Percentiles rank a stretch among this genome's conserved stretches.
These are phyloP conservation scores for Penicillium sclerotigenum DNA, from an alignment of 2,329 filamentous ascomycete species.

Conservation along the genomic window DNA sequence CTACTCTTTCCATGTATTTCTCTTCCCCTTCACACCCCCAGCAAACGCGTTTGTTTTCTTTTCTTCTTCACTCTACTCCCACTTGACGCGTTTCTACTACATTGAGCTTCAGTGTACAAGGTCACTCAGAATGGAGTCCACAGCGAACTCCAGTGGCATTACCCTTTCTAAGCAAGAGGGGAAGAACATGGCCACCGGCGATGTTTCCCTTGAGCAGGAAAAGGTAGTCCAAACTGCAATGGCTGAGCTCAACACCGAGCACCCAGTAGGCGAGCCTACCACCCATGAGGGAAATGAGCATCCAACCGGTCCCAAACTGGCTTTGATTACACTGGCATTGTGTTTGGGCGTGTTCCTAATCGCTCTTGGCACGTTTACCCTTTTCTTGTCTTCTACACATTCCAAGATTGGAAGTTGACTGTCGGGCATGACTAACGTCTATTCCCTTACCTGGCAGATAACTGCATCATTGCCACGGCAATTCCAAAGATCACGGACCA, in stretches of 20 bases:
- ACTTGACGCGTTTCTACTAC: neutral
- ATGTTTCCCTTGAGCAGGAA: neutral
- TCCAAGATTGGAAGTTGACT: neutral
- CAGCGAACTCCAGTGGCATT: neutral
- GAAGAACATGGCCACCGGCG: neutral
- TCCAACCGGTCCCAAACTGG: neutral
- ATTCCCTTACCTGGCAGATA: neutral
- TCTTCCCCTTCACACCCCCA: too few relatives aligned
- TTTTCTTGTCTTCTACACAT: neutral
- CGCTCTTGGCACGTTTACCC: neutral
- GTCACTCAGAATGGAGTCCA: neutral
- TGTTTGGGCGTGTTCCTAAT: neutral
- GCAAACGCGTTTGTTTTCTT: too few relatives aligned
- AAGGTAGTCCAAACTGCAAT: neutral
- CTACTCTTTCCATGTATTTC: neutral
- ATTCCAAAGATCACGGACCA: constrained; percentile 18
- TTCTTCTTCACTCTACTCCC: too few relatives aligned
- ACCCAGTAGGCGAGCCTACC: neutral
- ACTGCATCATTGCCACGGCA: constrained; percentile 3
- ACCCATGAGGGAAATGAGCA: neutral
- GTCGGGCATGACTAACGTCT: neutral
- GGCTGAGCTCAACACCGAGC: neutral
- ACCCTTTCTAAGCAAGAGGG: neutral
- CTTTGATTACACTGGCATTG: neutral
- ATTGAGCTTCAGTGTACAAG: too few relatives aligned